Conservation (phyloP, 345 rosid genomes). For the Salix caprea region DNA sequence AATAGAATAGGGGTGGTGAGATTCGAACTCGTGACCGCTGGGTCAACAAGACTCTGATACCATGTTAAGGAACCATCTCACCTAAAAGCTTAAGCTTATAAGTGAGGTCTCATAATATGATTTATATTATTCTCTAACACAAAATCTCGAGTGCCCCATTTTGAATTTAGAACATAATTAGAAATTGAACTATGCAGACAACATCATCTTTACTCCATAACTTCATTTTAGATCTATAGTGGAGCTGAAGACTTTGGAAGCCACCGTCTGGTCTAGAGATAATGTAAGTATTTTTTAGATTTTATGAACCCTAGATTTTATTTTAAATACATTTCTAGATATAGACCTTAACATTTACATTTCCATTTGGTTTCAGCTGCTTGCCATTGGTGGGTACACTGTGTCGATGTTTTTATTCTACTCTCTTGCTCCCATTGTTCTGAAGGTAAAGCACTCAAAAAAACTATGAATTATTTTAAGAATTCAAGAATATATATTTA, state of each 20-base stretch:
- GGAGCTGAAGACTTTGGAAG: conserved; percentile 40
- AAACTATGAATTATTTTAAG: background rate
- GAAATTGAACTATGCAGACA: background rate
- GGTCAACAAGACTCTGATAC: too few species aligned
- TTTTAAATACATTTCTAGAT: too few species aligned
- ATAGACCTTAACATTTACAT: background rate
- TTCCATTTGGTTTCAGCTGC: conserved; percentile 30
- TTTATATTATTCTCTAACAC: too few species aligned
- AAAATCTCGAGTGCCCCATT: too few species aligned
- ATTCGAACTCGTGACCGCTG: too few species aligned
- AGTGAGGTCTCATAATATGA: too few species aligned
- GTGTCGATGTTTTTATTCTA: conserved; percentile 37
- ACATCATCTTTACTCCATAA: conserved; percentile 17
- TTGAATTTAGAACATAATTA: background rate
- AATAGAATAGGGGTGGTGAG: too few species aligned
- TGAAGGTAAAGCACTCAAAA: conserved; percentile 27
- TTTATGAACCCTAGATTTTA: too few species aligned
- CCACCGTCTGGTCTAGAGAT: conserved; percentile 43
- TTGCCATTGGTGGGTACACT: conserved; percentile 38
- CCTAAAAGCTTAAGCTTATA: too few species aligned
- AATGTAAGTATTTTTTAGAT: conserved; percentile 27
- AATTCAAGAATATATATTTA: too few species aligned
- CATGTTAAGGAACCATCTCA: too few species aligned
- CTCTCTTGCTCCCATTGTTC: conserved; percentile 39
- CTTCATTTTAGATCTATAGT: conserved; percentile 39